Conservation (phyloP, 495 filamentous ascomycete genomes). For the Aspergillus saccharolyticus region DNA sequence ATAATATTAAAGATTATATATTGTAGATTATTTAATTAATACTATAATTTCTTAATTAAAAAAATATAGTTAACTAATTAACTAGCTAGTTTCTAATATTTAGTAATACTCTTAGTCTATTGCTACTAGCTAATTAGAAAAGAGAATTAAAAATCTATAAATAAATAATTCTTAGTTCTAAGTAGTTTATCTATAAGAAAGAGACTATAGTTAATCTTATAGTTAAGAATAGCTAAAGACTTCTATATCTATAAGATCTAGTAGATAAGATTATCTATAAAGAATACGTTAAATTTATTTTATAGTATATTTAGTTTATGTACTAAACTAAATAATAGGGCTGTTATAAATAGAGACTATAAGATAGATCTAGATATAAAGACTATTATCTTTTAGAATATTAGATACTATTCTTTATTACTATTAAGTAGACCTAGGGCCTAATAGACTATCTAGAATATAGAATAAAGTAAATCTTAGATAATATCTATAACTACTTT, state of each 20-base stretch:
- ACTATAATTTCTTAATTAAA: background rate
- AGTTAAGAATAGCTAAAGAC: background rate
- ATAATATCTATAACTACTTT: too few species aligned
- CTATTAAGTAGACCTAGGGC: too few species aligned
- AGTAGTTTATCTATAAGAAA: background rate
- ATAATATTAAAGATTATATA: background rate
- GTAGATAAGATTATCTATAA: background rate
- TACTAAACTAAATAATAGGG: too few species aligned
- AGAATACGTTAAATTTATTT: background rate
- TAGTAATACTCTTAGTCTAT: background rate
- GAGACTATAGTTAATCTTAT: background rate
- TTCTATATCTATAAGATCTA: background rate
- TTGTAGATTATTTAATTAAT: background rate
- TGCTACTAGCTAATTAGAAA: too few species aligned
- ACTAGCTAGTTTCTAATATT: too few species aligned
- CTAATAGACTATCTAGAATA: too few species aligned
- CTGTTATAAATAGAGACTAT: too few species aligned
- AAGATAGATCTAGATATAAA: too few species aligned
- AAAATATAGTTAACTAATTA: background rate
- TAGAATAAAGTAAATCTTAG: too few species aligned
- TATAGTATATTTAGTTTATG: too few species aligned
- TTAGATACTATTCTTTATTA: too few species aligned
- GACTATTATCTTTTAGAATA: too few species aligned
- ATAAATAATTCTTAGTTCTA: background rate
- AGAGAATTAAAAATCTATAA: slow-evolving; percentile 1